Conservation (phyloP, 345 rosid species). For the Eucalyptus erythrocorys region DNA sequence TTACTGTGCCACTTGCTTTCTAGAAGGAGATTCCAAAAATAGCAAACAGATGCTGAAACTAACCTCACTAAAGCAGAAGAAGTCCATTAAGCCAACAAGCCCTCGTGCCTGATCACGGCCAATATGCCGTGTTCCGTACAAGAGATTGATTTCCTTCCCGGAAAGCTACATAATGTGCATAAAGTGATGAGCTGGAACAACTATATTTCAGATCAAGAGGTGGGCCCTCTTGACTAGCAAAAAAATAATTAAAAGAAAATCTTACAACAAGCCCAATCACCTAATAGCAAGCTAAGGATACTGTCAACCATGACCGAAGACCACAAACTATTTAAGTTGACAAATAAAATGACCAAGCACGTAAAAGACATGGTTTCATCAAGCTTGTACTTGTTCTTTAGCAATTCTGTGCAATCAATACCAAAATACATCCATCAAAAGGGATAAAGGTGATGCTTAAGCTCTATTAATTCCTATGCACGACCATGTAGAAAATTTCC, state of each 20-base stretch:
- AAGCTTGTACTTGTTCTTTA: background rate
- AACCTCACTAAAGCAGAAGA: conserved; percentile 98
- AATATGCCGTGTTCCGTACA: conserved; percentile 85
- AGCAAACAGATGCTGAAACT: background rate
- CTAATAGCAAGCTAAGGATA: background rate
- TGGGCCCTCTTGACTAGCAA: background rate
- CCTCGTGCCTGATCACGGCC: conserved; percentile 86
- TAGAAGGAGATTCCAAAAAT: background rate
- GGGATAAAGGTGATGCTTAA: background rate
- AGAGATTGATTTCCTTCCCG: conserved; percentile 43
- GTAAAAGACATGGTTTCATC: background rate
- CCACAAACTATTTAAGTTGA: background rate
- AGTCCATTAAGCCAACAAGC: conserved; percentile 96
- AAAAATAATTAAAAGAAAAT: background rate
- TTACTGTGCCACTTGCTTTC: background rate
- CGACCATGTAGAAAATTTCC: background rate
- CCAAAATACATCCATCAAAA: background rate
- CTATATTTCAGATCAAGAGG: background rate
- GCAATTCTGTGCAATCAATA: background rate
- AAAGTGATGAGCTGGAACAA: background rate
- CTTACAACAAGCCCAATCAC: background rate
- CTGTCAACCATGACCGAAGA: background rate
- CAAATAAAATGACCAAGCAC: background rate
- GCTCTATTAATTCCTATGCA: background rate
- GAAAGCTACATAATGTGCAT: conserved; percentile 37